phyloP scores from a whole-genome alignment of 805 yeast species.

The Kuraishia cidri region DNA sequence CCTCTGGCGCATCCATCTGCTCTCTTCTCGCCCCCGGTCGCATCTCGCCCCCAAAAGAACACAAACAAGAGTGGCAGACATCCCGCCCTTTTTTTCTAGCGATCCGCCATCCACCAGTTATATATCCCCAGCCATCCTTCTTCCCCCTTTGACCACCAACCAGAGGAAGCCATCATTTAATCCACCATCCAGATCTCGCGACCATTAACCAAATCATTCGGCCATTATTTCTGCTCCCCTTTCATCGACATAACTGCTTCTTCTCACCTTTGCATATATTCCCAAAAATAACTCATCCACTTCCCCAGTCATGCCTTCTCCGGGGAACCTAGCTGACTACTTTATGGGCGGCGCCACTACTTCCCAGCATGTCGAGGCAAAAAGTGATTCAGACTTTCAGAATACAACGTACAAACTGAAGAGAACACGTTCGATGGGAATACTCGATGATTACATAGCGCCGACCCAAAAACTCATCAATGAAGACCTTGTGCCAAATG shows the following conservation, averaged over 20 bases:
- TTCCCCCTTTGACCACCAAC: too few relatives aligned
- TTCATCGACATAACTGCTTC: background rate
- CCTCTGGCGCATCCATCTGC: too few relatives aligned
- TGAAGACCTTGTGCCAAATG: conserved; percentile 89
- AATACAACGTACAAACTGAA: conserved; percentile 66
- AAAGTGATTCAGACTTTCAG: conserved; percentile 61
- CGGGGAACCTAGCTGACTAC: conserved; percentile 3
- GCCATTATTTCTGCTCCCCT: too few relatives aligned
- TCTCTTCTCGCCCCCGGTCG: too few relatives aligned
- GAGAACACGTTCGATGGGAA: conserved; percentile 76
- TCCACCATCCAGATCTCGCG: too few relatives aligned
- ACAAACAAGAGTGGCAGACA: too few relatives aligned
- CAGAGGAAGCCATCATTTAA: too few relatives aligned
- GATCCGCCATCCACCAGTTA: too few relatives aligned
- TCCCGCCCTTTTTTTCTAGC: too few relatives aligned
- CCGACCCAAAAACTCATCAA: conserved; percentile 34
- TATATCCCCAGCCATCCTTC: too few relatives aligned
- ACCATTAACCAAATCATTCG: too few relatives aligned
- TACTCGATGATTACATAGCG: conserved; percentile 52
- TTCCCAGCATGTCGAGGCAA: conserved; percentile 62
- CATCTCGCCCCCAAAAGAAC: too few relatives aligned
- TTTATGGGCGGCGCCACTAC: conserved; percentile 55
- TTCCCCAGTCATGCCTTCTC: conserved; percentile 2
- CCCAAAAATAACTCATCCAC: background rate
- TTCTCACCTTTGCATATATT: background rate